Evolutionary conservation across 176 grass and related monocot species (phyloP).

Genomic region (Rhynchospora tenuis): DNA sequence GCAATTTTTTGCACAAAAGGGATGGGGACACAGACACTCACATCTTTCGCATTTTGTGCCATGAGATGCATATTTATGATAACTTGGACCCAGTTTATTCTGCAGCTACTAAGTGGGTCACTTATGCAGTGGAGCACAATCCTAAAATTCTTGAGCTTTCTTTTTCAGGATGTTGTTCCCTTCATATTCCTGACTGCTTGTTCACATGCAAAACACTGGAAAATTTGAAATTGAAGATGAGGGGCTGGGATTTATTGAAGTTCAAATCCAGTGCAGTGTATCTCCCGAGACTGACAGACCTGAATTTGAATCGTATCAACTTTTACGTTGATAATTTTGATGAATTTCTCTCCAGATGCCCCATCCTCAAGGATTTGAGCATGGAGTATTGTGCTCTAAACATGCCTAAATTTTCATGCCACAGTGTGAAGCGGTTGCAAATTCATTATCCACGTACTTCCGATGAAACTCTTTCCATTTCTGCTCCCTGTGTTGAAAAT

Average conservation of each 20-base stretch:
- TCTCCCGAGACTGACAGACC: constrained; percentile 1
- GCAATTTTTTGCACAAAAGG: neutral
- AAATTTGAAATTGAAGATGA: neutral
- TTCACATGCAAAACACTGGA: neutral
- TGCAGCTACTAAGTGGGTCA: neutral
- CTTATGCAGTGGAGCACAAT: neutral
- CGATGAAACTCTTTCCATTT: neutral
- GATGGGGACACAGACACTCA: neutral
- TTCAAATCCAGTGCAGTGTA: neutral
- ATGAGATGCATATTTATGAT: too few species aligned
- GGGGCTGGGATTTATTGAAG: too few species aligned
- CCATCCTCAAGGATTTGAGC: neutral
- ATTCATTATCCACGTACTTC: neutral
- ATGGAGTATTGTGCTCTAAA: neutral
- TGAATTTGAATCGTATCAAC: neutral
- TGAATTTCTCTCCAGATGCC: neutral
- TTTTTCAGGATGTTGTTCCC: neutral
- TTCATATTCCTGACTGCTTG: neutral
- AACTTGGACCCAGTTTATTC: too few species aligned
- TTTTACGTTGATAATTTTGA: neutral
- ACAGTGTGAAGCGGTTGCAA: neutral
- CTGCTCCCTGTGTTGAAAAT: neutral
- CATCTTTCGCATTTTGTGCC: neutral
- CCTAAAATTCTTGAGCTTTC: neutral
- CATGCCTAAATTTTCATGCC: neutral